Conservation (phyloP, 2,329 filamentous ascomycete genomes). For the Knufia fluminis region DNA sequence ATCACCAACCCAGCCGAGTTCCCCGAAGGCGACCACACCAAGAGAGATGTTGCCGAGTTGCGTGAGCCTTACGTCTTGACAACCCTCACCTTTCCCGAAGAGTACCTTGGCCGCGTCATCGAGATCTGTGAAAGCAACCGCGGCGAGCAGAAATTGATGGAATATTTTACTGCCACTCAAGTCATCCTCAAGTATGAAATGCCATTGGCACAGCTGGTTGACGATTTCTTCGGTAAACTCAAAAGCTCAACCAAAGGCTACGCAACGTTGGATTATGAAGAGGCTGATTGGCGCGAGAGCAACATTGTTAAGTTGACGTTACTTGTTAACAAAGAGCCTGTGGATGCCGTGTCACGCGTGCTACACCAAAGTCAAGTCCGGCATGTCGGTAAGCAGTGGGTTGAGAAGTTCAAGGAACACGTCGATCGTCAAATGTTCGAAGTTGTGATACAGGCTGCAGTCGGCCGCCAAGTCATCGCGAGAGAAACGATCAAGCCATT, state of each 20-base stretch:
- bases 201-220: conserved; percentile 80
- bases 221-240: conserved; percentile 94
- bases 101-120: conserved; percentile 89
- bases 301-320: conserved; percentile 83
- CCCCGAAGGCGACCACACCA: conserved; percentile 58
- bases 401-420: conserved; percentile 92
- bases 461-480: conserved; percentile 73
- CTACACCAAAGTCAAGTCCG: conserved; percentile 76
- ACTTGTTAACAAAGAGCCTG: conserved; percentile 83
- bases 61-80: conserved; percentile 69
- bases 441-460: conserved; percentile 84
- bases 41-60: conserved; percentile 50
- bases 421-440: conserved; percentile 97
- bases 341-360: conserved; percentile 88
- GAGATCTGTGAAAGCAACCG: conserved; percentile 87
- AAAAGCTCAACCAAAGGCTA: conserved; percentile 94
- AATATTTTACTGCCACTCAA: conserved; percentile 85
- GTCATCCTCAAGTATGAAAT: conserved; percentile 91
- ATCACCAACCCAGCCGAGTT: conserved; percentile 84
- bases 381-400: conserved; percentile 75
- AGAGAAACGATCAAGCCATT: conserved; percentile 95
- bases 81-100: conserved; percentile 84
- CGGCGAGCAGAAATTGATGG: conserved; percentile 75
- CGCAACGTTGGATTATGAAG: conserved; percentile 92
- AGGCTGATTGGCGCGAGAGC: conserved; percentile 74